phyloP scores from a whole-genome alignment of 768 basidiomycete genomes.

The Neoboletus magnificus region DNA sequence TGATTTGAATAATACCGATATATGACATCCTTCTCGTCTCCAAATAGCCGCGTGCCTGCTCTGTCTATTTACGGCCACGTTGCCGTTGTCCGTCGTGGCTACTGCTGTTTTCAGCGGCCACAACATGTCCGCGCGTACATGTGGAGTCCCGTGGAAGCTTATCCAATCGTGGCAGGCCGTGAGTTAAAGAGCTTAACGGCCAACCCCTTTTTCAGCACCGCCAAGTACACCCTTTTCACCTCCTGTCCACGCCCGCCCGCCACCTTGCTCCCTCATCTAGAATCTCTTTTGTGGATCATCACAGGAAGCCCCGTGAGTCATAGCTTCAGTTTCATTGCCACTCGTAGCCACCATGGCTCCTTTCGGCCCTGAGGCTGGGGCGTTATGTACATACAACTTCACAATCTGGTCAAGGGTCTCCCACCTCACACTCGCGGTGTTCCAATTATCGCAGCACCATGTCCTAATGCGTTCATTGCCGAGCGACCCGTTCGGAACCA shows the following conservation, averaged over 20 bases:
- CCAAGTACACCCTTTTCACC: slow-evolving; percentile 10
- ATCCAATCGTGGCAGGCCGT: slow-evolving; percentile 31
- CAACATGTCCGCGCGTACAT: slow-evolving; percentile 32
- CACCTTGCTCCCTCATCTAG: slow-evolving; percentile 1
- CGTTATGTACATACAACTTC: slow-evolving; percentile 10
- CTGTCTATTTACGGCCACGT: slow-evolving; percentile 39
- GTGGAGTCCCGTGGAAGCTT: slow-evolving; percentile 38
- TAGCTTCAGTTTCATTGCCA: slow-evolving; percentile 3
- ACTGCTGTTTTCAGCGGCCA: slow-evolving; percentile 37
- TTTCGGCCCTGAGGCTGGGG: slow-evolving; percentile 12
- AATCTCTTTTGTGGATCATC: slow-evolving; percentile 25
- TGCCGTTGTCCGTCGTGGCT: slow-evolving; percentile 44
- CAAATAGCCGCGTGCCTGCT: slow-evolving; percentile 58
- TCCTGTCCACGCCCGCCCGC: slow-evolving; percentile 10
- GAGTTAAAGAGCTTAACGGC: slow-evolving; percentile 45
- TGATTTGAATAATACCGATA: slow-evolving; percentile 38
- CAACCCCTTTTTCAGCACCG: slow-evolving; percentile 30
- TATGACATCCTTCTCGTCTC: slow-evolving; percentile 36
- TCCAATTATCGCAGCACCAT: slow-evolving; percentile 18
- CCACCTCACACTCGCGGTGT: slow-evolving; percentile 15
- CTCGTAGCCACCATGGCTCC: slow-evolving; percentile 1
- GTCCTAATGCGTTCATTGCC: slow-evolving; percentile 26
- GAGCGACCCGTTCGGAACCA: slow-evolving; percentile 27
- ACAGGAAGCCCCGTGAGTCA: slow-evolving; percentile 16
- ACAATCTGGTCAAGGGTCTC: slow-evolving; percentile 9